Conservation (phyloP, 208 protist species). For the Endotrypanum monterogeii region DNA sequence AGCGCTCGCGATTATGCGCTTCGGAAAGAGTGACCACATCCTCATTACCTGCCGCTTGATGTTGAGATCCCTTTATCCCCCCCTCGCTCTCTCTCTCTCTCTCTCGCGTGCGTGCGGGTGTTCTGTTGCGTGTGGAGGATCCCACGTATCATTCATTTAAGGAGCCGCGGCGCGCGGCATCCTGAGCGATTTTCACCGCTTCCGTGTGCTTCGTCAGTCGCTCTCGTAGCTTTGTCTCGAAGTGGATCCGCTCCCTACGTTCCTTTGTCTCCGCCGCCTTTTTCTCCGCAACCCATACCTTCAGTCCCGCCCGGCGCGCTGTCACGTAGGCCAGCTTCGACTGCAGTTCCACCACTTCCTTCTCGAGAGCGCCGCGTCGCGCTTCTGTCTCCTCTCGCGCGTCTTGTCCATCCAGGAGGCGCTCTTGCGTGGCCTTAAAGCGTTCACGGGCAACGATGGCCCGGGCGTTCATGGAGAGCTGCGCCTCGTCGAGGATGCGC, state of each 20-base stretch:
- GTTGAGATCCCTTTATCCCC: not conserved
- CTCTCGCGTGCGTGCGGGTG: no score
- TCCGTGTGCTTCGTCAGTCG: constrained; percentile 45
- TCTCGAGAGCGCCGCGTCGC: constrained; percentile 16
- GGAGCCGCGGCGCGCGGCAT: constrained; percentile 39
- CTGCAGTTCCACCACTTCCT: constrained; percentile 36
- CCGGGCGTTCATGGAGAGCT: constrained; percentile 38
- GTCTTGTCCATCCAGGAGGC: constrained; percentile 34
- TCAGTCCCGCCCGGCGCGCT: constrained; percentile 27
- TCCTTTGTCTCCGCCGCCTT: constrained; percentile 8
- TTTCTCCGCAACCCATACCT: constrained; percentile 23
- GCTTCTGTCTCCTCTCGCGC: constrained; percentile 21
- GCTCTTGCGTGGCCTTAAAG: constrained; percentile 14
- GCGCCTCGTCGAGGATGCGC: constrained; percentile 54
- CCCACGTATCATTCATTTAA: constrained; percentile 1
- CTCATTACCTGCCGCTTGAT: not conserved
- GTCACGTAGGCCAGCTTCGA: constrained; percentile 20
- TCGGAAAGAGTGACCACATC: no score
- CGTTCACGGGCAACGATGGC: constrained; percentile 37
- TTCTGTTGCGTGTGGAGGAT: no score
- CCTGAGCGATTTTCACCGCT: constrained; percentile 35
- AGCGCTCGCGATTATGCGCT: no score
- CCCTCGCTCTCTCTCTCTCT: not conserved
- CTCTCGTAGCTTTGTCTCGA: constrained; percentile 32
- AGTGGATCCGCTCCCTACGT: constrained; percentile 19